Evolutionary conservation across 495 filamentous ascomycete species (phyloP).

Genomic region (Hypoxylon crocopeplum): DNA sequence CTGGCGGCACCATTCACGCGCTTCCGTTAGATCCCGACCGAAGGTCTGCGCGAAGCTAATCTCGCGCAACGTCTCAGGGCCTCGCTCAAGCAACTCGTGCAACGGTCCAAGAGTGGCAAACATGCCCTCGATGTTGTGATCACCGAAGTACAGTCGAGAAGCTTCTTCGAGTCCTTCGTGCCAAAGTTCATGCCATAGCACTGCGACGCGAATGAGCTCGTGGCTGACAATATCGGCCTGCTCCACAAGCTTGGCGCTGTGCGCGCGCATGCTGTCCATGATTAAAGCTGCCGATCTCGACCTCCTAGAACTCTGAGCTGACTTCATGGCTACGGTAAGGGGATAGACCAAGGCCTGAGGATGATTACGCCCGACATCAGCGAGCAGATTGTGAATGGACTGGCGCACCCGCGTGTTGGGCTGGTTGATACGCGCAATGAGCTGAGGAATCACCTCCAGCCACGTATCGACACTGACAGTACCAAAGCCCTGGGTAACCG

Average conservation of each 20-base stretch:
- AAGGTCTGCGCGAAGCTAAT: constrained; percentile 99
- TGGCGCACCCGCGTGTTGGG: constrained; percentile 83
- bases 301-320: constrained; percentile 72
- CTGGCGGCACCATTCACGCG: constrained; percentile 92
- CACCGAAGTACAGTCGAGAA: constrained; percentile 88
- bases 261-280: constrained; percentile 97
- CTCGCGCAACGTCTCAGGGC: constrained; percentile 90
- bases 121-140: constrained; percentile 97
- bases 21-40: constrained; percentile 91
- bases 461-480: constrained; percentile 95
- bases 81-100: constrained; percentile 86
- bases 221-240: constrained; percentile 94
- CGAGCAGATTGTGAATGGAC: constrained; percentile 87
- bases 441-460: constrained; percentile 96
- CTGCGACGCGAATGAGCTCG: constrained; percentile 94
- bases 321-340: constrained; percentile 98
- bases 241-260: constrained; percentile 91
- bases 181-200: constrained; percentile 98
- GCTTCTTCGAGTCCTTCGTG: constrained; percentile 99
- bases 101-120: constrained; percentile 87
- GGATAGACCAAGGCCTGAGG: constrained; percentile 99
- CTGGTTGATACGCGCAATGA: constrained; percentile 97
- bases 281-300: constrained; percentile 86
- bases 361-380: constrained; percentile 90
- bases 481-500: constrained; percentile 87